Base-by-base conservation (phyloP, 2,329 filamentous ascomycete species). In the Ambrosiella cleistominuta region DNA sequence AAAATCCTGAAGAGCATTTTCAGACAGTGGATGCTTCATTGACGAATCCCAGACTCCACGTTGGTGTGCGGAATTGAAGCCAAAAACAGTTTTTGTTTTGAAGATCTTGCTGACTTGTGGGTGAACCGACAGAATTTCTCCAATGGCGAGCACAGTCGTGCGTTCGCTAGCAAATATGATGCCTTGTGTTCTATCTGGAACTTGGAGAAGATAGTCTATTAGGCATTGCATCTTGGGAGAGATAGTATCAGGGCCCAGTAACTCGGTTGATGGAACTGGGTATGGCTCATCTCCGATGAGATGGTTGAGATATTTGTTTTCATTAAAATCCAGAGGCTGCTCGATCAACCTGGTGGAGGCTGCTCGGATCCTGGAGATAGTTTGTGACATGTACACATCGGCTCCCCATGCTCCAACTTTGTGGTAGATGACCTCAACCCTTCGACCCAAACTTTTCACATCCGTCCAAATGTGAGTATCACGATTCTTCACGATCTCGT, bases 141-240 rank as follows among this genome's bases (percentile, higher is more conserved):
- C 68, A 37, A 90, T 69, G 3, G 86, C 75, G 6, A 73, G 74
- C 0, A 81, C 82, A 0, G 79, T 81, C 1, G 75, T 75, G 55
- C 83, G 71, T 64, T 86, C 79, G 59, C 77, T 72, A 27, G 79
- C 85, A 63, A 90, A 90, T 0, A 89, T 69, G 13, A 90, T 81
- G 0, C 82, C 81, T 3, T 77, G 74, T 0, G 62, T 52, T 35
- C 57, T 40, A 12, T 27, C 19, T 5, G 55, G 57, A 12, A 55
- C 49, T 5, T 40, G 38, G 7, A 50, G 7, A 13, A 85, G 74
- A 3, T 77, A 69, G 3, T 67, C 59, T 2, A 88, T 67, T 13
- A 90, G 70, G 5, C 70, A 67, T 15, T 66, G 64, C 1, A 79
- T 71, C 64, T 88, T 88, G n/a, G 75, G 65, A 0, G 83, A 81